Evolutionary conservation across 2,329 filamentous ascomycete genomes (phyloP), one percentile per base, ranked within the genome.

Genomic region (Triangularia verruculosa): DNA sequence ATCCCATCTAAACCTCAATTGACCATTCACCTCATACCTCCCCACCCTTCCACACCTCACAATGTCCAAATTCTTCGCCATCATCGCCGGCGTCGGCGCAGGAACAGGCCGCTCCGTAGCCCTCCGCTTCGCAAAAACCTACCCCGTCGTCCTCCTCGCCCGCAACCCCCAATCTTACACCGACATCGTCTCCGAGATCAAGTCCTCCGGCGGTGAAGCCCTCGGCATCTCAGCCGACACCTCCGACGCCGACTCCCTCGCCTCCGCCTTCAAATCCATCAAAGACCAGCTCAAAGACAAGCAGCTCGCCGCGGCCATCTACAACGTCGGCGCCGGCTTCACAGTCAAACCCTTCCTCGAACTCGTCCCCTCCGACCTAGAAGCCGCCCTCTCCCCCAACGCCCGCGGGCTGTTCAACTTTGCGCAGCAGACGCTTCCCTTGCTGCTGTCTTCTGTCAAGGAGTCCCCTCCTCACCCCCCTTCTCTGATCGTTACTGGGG

Each of bases 401-500:
- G 87, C 85, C 6, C 82, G 82, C 34, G 92, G 91, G 12, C 89
- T 90, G 27, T 92, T 92, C 75, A 78, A 88, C 70, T 96, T 96
- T 75, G 86, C 91, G 0, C 88, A 94, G 74, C 80, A 82, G 2
- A 80, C 85, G 0, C 77, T 96, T 0, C 92, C 93, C 0, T 80
- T 89, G 1, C 83, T 96, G 1, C 82, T 93, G 1, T 81, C 86
- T 22, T 81, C 87, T 0, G 83, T 86, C n/a, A 13, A 17, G 0
- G 74, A 75, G 0, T 77, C 79, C 52, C 75, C 83, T 0, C 79
- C 83, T 30, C 77, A 92, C 72, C 91, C 92, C 4, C 92, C 92
- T 0, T 89, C 89, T 0, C 79, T 97, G 20, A 89, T 97, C 71
- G 90, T 96, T 76, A 96, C 93, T 0, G 93, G 93, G 30, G 92